Conservation (phyloP, 768 basidiomycete species). For the Tricholoma sp. region DNA sequence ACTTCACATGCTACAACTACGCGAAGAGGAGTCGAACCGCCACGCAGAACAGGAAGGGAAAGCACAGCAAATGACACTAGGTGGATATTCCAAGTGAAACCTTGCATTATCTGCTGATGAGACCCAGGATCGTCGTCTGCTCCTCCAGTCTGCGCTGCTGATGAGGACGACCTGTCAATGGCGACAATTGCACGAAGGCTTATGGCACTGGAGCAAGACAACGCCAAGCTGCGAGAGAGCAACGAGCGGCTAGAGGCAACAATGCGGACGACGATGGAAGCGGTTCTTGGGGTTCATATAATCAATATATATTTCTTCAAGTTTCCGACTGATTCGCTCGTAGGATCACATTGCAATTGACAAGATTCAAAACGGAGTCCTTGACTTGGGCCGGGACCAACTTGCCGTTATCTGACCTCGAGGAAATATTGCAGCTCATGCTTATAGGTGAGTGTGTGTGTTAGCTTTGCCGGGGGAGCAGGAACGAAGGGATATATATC, state of each 20-base stretch:
- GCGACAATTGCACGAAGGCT: background rate
- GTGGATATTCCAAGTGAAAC: too few relatives aligned
- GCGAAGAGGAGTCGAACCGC: background rate
- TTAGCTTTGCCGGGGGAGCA: background rate
- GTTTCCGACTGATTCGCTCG: background rate
- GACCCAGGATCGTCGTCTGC: background rate
- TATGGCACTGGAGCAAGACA: background rate
- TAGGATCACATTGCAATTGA: background rate
- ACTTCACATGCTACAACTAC: background rate
- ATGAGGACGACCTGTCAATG: background rate
- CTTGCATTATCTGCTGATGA: too few relatives aligned
- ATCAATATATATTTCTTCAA: background rate
- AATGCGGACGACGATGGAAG: background rate
- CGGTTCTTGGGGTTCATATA: background rate
- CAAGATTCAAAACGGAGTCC: background rate
- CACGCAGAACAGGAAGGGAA: background rate
- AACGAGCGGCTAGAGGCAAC: background rate
- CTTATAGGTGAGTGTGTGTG: background rate
- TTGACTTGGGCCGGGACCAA: background rate
- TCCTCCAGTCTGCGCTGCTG: background rate
- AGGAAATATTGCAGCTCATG: background rate
- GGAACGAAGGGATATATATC: background rate
- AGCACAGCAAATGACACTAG: too few relatives aligned
- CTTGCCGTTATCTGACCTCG: background rate
- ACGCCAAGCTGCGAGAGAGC: background rate